Base-by-base conservation (phyloP, 225 moss, liverwort and hornwort genomes). In the Neckera pumila region DNA sequence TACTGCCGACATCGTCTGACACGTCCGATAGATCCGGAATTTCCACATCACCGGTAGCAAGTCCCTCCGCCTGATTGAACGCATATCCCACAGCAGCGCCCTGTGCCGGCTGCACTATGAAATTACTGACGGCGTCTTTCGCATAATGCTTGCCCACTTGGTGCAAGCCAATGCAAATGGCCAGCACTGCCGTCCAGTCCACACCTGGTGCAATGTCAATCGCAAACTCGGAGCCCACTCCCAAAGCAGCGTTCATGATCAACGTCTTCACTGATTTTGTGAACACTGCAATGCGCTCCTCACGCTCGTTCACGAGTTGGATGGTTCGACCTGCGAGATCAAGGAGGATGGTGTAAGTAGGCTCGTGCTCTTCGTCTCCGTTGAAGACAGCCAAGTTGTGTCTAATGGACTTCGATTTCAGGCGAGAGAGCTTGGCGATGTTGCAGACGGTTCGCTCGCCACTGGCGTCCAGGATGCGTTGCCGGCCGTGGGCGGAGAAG, bases 131-230 rank as follows among this genome's bases (percentile, higher is more conserved):
- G 14, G 90, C 92, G 34, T 93, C 93, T 45, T 92, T 93, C 7
- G 85, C 89, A 40, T 89, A 90, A 45, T 92, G 85, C 82, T 93
- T 92, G 18, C 91, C 93, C 60, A 93, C 92, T 81, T 94, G 94
- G 78, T 93, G 87, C 73, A 94, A 89, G 69, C 93, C 93, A 19
- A 93, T 93, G 83, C 91, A 91, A 42, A 95, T 90, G 84, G 92
- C 93, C 22, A 95, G 70, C 16, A 95, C 47, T 4, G 93, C 90
- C 31, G 93, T 92, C 90, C 92, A 95, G 80, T 95, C 93, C 87
- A 95, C 93, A 2, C 94, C 94, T 2, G 93, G 90, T 23, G 94
- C 94, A 21, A 95, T 88, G 81, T 95, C 94, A 57, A 95, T 95
- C 13, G 91, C 75, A 21, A 92, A 95, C 88, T 95, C 93, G 10